Conservation (phyloP, 148 eudicot genomes). For the Nyssa sinensis region DNA sequence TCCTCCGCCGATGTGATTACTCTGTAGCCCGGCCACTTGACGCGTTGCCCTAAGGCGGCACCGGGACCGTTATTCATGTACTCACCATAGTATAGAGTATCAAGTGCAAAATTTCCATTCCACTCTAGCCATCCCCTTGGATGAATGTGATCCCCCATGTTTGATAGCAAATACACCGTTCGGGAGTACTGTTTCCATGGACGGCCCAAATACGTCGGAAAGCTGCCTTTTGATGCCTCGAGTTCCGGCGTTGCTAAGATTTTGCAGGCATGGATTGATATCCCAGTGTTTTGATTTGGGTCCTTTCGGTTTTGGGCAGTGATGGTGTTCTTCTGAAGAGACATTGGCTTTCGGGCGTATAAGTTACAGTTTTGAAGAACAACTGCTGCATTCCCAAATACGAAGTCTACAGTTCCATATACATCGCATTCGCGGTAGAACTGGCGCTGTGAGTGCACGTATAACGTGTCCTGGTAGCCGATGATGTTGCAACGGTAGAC, state of each 20-base stretch:
- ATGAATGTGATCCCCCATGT: constrained; percentile 35
- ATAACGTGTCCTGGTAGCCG: constrained; percentile 51
- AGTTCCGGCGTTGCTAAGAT: constrained; percentile 32
- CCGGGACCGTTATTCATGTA: constrained; percentile 40
- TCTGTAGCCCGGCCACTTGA: constrained; percentile 29
- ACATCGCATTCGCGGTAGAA: constrained; percentile 39
- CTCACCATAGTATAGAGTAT: constrained; percentile 40
- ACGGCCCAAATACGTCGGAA: constrained; percentile 35
- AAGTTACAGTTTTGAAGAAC: constrained; percentile 44
- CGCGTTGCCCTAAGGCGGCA: constrained; percentile 20
- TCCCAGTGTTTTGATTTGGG: constrained; percentile 23
- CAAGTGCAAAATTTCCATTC: constrained; percentile 19
- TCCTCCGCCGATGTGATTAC: constrained; percentile 7
- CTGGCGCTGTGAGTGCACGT: constrained; percentile 37
- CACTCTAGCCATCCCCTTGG: constrained; percentile 43
- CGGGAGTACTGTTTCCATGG: constrained; percentile 36
- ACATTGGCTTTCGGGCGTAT: constrained; percentile 29
- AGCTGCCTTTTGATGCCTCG: constrained; percentile 17
- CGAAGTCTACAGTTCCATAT: constrained; percentile 46
- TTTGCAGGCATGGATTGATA: constrained; percentile 35
- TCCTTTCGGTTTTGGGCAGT: constrained; percentile 34
- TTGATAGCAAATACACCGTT: constrained; percentile 35
- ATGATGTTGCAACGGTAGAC: constrained; percentile 38
- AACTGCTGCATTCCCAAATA: constrained; percentile 42
- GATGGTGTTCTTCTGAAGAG: constrained; percentile 26